These are phyloP conservation scores for Ceratobasidium papillatum DNA, from an alignment of 1,284 basidiomycete species.

Conservation along the genomic window DNA sequence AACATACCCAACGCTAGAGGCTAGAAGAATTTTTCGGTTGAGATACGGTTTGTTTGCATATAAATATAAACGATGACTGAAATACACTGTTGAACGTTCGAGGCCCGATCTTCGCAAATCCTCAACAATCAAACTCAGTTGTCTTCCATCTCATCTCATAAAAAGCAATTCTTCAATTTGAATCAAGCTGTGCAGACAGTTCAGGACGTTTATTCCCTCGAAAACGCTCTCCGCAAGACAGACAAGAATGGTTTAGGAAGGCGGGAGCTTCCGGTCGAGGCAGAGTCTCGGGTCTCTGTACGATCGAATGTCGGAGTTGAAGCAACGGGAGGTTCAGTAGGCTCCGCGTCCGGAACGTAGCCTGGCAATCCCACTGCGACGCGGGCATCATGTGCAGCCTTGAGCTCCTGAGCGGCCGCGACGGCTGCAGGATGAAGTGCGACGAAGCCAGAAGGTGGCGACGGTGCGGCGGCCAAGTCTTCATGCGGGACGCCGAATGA, in stretches of 20 bases:
- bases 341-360: neutral
- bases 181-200: no score
- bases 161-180: neutral
- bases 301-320: neutral
- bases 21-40: neutral
- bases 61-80: neutral
- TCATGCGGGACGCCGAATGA: conserved; percentile 6
- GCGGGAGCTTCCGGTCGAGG: neutral
- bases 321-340: neutral
- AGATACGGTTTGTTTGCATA: neutral
- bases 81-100: neutral
- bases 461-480: neutral
- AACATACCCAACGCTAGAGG: neutral
- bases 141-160: neutral
- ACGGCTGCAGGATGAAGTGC: conserved; percentile 15
- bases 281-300: neutral
- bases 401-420: neutral
- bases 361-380: neutral
- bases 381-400: conserved; percentile 3
- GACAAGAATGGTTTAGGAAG: neutral
- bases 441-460: neutral
- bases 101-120: neutral
- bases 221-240: neutral
- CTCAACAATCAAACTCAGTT: neutral
- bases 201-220: neutral